Base-by-base conservation (phyloP, 768 basidiomycete species). In the Psilocybe azurescens region DNA sequence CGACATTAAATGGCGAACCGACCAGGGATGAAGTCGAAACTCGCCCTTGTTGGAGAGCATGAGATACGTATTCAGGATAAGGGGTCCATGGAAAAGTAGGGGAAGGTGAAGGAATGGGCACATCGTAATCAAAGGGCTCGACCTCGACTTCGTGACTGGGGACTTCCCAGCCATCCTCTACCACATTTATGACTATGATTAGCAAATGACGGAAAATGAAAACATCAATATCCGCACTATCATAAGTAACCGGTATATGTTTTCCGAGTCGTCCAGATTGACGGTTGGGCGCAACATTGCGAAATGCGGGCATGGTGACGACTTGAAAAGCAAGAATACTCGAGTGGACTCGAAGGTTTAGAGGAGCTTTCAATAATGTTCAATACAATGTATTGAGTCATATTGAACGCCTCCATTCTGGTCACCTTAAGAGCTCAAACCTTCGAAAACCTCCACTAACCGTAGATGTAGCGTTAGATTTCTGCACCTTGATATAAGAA, bases 291-390 rank as follows among this genome's bases (percentile, higher is more conserved):
- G 41, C 36, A 4, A 73, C 20, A 59, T 74, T 74, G 50, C 73
- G 69, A 53, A 74, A 70, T 56, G 60, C 68, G 50, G 75, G 73
- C 72, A 75, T 76, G 33, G 24, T 24, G 24, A 24, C 24, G 24
- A 2, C 24, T 24, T 24, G 24, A 24, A 24, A 24, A 24, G 24
- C 24, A 24, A 1, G 24, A 24, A 24, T 24, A 24, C 24, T 24
- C 24, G 24, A 24, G 24, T 24, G 24, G 24, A 24, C 24, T 24
- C 24, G 24, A 24, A 24, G 24, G 24, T 24, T 24, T 24, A 24
- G 24, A 1, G 24, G 24, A 24, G 24, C 24, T 24, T 24, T 24
- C 24, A 24, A 24, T 24, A 24, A 24, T 24, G 24, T 24, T 24
- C 24, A 24, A 24, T 24, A 24, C 24, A 24, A 24, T 24, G 24